Evolutionary conservation across 257 asterid species (phyloP), one percentile per base, ranked within the genome.

Genomic region (Solanum boliviense): DNA sequence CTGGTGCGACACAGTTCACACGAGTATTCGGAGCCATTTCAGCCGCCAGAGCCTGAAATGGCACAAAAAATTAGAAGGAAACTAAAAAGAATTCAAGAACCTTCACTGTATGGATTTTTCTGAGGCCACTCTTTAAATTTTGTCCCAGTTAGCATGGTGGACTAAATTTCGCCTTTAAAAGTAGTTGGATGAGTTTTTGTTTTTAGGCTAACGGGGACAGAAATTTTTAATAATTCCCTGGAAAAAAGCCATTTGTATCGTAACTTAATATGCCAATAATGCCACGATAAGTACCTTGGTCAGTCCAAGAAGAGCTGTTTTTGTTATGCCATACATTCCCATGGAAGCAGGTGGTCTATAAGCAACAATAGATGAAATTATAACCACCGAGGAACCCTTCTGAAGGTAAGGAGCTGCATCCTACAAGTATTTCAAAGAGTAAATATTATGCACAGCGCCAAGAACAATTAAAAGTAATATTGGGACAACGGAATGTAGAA

Each of bases 21-120:
- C 98, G 98, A 89, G 96, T 93, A 67, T 97, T 91, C 9, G 99
- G 98, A 56, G 96, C 96, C 98, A 97, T 90, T 92, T 97, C 98
- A 86, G 94, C 92, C 4, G 99, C 98, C 9, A 97, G 96, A 74
- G 96, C 99, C 99, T 95, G 72, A 44, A 88, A 65, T 11, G 13
- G 82, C 21, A 34, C 84, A 89, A 83, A 13, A 31, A 70, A 78
- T 39, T 41, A 78, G 35, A 78, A 78, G 35, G 62, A 39, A 78
- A 76, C 35, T 76, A 76, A 38, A 23, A 75, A 16, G 48, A 74
- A 35, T 35, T 74, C 16, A 16, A 16, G 32, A 36, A 36, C 5
- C 29, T 74, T 38, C 32, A 36, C 10, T 18, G 5, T 20, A 9
- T 35, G 18, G 18, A 16, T 11, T 74, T 11, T 74, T 5, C 13